phyloP scores from a whole-genome alignment of 2,329 filamentous ascomycete genomes.

The Penicillium sp. region DNA sequence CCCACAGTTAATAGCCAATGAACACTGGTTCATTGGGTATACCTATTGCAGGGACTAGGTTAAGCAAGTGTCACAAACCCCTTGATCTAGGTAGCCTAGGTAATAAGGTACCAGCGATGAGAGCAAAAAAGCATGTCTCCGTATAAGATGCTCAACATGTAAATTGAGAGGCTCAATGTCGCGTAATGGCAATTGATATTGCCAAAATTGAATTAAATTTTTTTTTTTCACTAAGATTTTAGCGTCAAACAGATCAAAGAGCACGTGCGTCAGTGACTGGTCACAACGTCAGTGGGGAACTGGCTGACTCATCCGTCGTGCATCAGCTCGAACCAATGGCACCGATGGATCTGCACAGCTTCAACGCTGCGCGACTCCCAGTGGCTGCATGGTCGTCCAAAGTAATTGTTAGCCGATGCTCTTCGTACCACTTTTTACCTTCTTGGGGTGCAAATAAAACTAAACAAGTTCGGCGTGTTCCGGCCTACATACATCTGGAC shows the following conservation, averaged over 20 bases:
- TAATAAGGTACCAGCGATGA: background rate
- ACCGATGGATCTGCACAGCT: background rate
- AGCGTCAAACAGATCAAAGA: background rate
- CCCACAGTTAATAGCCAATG: background rate
- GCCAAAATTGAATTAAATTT: background rate
- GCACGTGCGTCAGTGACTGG: conserved; percentile 14
- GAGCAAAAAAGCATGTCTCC: too few species aligned
- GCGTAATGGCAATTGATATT: background rate
- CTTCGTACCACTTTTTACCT: background rate
- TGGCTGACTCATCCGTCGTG: conserved; percentile 5
- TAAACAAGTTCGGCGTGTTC: background rate
- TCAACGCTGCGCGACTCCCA: background rate
- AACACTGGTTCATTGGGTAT: background rate
- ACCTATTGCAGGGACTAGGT: too few species aligned
- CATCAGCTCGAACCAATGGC: background rate
- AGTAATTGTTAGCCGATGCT: background rate
- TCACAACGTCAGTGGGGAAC: conserved; percentile 4
- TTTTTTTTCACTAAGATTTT: background rate
- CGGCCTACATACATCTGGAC: background rate
- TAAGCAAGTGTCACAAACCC: too few species aligned
- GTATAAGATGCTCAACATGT: too few species aligned
- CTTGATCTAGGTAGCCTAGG: background rate
- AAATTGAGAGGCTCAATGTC: background rate
- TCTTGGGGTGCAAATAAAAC: background rate
- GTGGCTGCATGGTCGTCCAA: background rate